Base-by-base conservation (phyloP, 2,329 filamentous ascomycete species). In the Cercospora nicotianae region DNA sequence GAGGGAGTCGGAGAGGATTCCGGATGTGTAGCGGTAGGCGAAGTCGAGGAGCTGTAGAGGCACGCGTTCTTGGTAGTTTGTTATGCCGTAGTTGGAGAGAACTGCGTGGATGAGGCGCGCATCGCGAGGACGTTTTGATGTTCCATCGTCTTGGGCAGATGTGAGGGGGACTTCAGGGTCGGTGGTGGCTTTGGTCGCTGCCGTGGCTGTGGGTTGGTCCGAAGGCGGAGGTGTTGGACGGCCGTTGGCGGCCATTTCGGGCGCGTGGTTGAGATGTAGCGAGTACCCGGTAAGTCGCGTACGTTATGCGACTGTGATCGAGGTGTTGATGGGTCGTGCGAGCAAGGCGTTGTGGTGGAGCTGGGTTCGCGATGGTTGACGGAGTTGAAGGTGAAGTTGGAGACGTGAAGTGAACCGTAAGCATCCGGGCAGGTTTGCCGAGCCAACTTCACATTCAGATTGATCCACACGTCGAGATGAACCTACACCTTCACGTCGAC, bases 21-120 rank as follows among this genome's bases (percentile, higher is more conserved):
- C 86, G 1, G 88, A 88, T 9, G 90, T 92, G 83, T 93, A 91
- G 42, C 92, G 89, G 85, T 95, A 95, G 60, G 92, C 91, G 77
- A 94, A 94, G 82, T 95, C 92, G 78, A 95, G 89, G 60, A 95
- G 88, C 67, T 94, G 88, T 0, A 94, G 86, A 0, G 92, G 92
- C 1, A 95, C 91, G 75, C 92, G 91, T 78, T 91, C 87, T 79
- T 94, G 91, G 83, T 93, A 95, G 48, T 89, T 85, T 4, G 90
- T 89, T 9, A 94, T 91, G 76, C 91, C 91, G 75, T 93, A 90
- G 7, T 90, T 90, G 20, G 89, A 90, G 60, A 95, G 88, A 62
- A 95, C 87, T 18, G 94, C 87, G 81, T 94, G 91, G 74, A 95
- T 87, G 13, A 93, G 88, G 75, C 91, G 89, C 16, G 90, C 87